These are phyloP conservation scores for Globisporangium iwayamae DNA, from an alignment of 352 stramenopile genomes.

Conservation along the genomic window DNA sequence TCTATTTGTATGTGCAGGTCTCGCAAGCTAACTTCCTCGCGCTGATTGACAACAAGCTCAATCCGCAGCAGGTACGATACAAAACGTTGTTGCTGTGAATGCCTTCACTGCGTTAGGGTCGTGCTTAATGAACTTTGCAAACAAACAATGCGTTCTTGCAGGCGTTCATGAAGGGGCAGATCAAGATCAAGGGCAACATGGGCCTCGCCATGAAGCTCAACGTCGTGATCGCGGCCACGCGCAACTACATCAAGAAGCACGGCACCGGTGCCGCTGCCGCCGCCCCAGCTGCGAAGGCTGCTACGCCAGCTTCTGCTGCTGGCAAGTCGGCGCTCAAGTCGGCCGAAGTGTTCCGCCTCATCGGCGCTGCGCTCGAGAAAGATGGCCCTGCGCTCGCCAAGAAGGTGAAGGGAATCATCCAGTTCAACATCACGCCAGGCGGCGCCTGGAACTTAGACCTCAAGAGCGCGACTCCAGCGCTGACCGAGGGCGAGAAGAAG, in stretches of 20 bases:
- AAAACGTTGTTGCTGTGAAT: neutral
- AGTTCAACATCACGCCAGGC: conserved; percentile 72
- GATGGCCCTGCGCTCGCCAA: conserved; percentile 56
- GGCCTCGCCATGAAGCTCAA: conserved; percentile 93
- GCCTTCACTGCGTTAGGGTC: neutral
- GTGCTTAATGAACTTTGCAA: neutral
- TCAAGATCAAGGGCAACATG: conserved; percentile 96
- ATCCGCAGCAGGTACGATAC: conserved; percentile 67
- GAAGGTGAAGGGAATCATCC: conserved; percentile 81
- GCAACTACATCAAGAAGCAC: conserved; percentile 77
- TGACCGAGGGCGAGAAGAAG: conserved; percentile 65
- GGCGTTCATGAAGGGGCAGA: conserved; percentile 93
- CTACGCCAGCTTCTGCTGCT: conserved; percentile 15
- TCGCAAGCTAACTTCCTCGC: conserved; percentile 72
- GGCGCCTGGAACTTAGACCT: conserved; percentile 77
- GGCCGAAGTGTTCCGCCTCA: conserved; percentile 63
- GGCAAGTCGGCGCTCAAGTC: conserved; percentile 43
- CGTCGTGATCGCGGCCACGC: conserved; percentile 81
- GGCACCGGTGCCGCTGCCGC: conserved; percentile 20
- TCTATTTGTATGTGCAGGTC: conserved; percentile 26
- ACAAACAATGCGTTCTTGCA: neutral
- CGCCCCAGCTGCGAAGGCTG: conserved; percentile 14
- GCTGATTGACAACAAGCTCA: conserved; percentile 87
- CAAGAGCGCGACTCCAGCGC: conserved; percentile 52
- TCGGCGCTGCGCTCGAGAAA: conserved; percentile 53